Percentiles rank a stretch among this genome's conserved stretches.
phyloP scores from a whole-genome alignment of 129 eudicot species.

The Flaveria sonorensis region DNA sequence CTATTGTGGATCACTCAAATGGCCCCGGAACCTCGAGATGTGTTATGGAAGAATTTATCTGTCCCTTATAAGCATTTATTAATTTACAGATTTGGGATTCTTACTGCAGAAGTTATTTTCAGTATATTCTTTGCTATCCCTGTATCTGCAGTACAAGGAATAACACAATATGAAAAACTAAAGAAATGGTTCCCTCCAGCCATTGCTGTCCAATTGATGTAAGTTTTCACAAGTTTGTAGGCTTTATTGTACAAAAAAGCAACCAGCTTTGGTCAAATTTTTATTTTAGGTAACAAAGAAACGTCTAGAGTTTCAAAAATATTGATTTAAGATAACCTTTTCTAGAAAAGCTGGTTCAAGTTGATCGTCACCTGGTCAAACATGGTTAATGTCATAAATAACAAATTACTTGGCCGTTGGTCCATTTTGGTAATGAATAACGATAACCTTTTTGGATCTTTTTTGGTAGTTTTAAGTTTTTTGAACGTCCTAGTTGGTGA shows the following conservation, averaged over 20 bases:
- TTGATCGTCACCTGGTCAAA: not conserved
- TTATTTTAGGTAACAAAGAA: not conserved
- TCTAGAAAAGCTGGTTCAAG: not conserved
- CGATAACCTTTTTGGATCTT: not conserved
- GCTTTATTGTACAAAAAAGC: not conserved
- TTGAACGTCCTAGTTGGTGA: not conserved
- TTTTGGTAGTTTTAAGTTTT: not conserved
- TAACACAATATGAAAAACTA: constrained; percentile 76
- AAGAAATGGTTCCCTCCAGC: constrained; percentile 96
- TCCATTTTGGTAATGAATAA: not conserved
- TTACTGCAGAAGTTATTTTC: constrained; percentile 56
- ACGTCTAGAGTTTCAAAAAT: not conserved
- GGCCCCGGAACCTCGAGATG: constrained; percentile 97
- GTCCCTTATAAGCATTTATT: constrained; percentile 61
- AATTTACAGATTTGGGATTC: constrained; percentile 56
- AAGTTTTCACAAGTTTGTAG: constrained; percentile 27
- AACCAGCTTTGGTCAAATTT: not conserved
- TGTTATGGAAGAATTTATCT: constrained; percentile 75
- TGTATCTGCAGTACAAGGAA: constrained; percentile 88
- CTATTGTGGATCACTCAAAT: constrained; percentile 84
- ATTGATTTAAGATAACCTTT: not conserved
- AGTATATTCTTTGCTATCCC: constrained; percentile 82
- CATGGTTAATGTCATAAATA: not conserved
- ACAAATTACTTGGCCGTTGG: not conserved
- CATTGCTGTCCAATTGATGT: constrained; percentile 88